These are phyloP conservation scores for Penicillium janthinellum DNA, from an alignment of 2,329 filamentous ascomycete species.

Conservation along the genomic window DNA sequence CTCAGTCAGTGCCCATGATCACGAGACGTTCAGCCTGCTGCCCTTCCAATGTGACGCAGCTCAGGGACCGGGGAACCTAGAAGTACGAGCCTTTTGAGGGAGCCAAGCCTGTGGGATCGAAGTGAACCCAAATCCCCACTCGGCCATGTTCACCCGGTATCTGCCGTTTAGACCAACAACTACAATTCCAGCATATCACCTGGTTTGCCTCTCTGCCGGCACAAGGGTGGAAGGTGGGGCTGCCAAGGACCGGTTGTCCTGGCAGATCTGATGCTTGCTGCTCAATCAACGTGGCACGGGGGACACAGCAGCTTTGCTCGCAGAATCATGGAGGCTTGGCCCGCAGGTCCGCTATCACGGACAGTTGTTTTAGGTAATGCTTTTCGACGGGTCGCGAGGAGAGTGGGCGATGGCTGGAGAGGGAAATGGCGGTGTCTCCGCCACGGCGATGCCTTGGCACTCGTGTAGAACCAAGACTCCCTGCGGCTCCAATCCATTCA, in stretches of 20 bases:
- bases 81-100: slow-evolving; percentile 7
- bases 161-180: background rate
- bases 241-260: slow-evolving; percentile 17
- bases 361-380: slow-evolving; percentile 1
- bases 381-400: background rate
- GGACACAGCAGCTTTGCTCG: slow-evolving; percentile 18
- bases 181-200: slow-evolving; percentile 3
- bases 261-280: slow-evolving; percentile 7
- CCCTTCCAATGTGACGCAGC: slow-evolving; percentile 17
- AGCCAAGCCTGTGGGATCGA: slow-evolving; percentile 4
- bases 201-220: slow-evolving; percentile 9
- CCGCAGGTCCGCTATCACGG: slow-evolving; percentile 4
- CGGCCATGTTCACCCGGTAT: background rate
- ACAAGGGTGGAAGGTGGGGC: slow-evolving; percentile 10
- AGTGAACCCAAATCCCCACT: background rate
- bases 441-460: slow-evolving; percentile 23
- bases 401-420: slow-evolving; percentile 5
- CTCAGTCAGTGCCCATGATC: slow-evolving; percentile 11
- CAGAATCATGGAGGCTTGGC: slow-evolving; percentile 15
- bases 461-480: slow-evolving; percentile 19
- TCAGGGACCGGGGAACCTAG: background rate
- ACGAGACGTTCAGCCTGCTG: slow-evolving; percentile 13
- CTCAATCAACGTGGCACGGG: slow-evolving; percentile 21
- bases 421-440: slow-evolving; percentile 28
- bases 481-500: slow-evolving; percentile 19